phyloP scores from a whole-genome alignment of 2,329 filamentous ascomycete species.

The Thyridium curvatum region DNA sequence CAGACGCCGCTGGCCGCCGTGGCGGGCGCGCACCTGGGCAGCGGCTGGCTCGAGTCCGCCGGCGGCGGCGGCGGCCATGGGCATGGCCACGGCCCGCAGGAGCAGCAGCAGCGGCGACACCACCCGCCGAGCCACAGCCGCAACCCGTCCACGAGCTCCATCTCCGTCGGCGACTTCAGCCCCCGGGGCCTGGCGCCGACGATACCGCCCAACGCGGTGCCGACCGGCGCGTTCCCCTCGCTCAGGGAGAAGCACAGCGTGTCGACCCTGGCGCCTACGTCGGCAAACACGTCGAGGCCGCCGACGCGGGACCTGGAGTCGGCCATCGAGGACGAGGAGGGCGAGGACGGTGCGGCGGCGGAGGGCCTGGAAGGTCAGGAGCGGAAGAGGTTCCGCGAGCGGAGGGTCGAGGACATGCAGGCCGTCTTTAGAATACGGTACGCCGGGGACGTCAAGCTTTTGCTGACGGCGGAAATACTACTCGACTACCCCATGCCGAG shows the following conservation, averaged over 20 bases:
- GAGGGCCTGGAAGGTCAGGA: conserved; percentile 12
- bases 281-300: conserved; percentile 45
- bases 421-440: conserved; percentile 89
- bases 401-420: conserved; percentile 79
- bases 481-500: conserved; percentile 98
- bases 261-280: conserved; percentile 53
- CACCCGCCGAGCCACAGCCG: conserved; percentile 14
- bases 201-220: too few species aligned
- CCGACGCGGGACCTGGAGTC: conserved; percentile 48
- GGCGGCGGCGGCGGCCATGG: conserved; percentile 9
- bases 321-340: conserved; percentile 30
- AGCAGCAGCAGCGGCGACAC: background rate
- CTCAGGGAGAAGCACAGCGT: conserved; percentile 56
- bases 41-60: conserved; percentile 34
- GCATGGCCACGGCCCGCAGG: too few species aligned
- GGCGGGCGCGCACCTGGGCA: conserved; percentile 60
- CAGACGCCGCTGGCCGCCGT: conserved; percentile 76
- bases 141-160: conserved; percentile 21
- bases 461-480: conserved; percentile 88
- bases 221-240: conserved; percentile 7
- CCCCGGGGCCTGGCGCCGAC: conserved; percentile 10
- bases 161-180: conserved; percentile 18
- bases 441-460: conserved; percentile 77
- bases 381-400: conserved; percentile 48
- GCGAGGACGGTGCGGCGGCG: conserved; percentile 14